phyloP scores from a whole-genome alignment of 441 rosid genomes.

The Aleurites moluccanus region DNA sequence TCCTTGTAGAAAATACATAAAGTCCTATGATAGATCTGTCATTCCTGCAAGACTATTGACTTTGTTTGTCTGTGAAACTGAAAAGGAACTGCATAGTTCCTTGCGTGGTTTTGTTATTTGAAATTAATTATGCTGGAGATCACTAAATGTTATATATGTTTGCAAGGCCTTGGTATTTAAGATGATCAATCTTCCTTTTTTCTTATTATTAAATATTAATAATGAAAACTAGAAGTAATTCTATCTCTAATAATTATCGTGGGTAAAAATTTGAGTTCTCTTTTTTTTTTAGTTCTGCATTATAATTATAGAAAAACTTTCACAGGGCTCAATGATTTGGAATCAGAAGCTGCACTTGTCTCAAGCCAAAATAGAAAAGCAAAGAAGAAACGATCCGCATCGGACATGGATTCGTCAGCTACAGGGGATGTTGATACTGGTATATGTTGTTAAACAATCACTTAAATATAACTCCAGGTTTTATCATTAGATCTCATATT shows the following conservation, averaged over 20 bases:
- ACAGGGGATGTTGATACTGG: constrained; percentile 38
- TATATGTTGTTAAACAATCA: constrained; percentile 25
- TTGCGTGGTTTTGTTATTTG: not conserved
- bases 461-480: not conserved
- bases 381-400: constrained; percentile 59
- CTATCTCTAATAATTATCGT: not conserved
- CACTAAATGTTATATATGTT: not conserved
- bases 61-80: not conserved
- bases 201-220: not conserved
- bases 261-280: not conserved
- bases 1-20: not conserved
- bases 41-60: not conserved
- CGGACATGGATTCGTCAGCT: constrained; percentile 48
- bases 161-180: not conserved
- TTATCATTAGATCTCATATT: not conserved
- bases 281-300: not conserved
- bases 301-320: not conserved
- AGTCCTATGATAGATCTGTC: not conserved
- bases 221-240: not conserved
- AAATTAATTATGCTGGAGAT: not conserved
- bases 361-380: constrained; percentile 41
- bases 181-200: not conserved
- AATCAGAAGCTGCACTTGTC: constrained; percentile 38
- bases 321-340: constrained; percentile 26
- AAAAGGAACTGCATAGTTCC: not conserved